Conservation (phyloP, 1,284 basidiomycete genomes). For the Leccinum olivaceoglutinosum region DNA sequence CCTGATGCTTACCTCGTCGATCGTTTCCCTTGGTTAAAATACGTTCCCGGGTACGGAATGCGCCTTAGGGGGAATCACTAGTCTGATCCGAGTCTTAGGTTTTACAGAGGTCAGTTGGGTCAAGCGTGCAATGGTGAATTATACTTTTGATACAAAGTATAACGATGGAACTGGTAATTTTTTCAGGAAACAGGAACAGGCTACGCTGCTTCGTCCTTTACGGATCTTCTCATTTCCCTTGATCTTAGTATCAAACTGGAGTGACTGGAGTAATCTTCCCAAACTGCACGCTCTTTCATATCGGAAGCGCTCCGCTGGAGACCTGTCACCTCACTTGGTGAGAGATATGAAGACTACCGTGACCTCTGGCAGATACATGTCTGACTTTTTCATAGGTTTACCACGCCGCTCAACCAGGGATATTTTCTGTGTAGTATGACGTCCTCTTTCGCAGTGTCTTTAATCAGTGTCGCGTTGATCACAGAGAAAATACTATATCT, state of each 20-base stretch:
- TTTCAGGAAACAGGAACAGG: conserved; percentile 24
- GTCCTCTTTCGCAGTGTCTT: neutral
- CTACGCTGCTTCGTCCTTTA: conserved; percentile 42
- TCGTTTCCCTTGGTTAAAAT: conserved; percentile 49
- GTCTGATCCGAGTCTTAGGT: conserved; percentile 42
- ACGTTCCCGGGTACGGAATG: conserved; percentile 21
- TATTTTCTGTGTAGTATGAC: conserved; percentile 45
- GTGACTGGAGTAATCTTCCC: conserved; percentile 46
- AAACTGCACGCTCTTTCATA: conserved; percentile 54
- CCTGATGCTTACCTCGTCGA: conserved; percentile 60
- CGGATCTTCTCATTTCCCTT: neutral
- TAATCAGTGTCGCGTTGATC: neutral
- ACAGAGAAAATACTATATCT: conserved; percentile 51
- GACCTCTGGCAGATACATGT: neutral
- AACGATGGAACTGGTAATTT: neutral
- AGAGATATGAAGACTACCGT: neutral
- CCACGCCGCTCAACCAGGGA: conserved; percentile 55
- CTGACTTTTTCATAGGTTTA: conserved; percentile 33
- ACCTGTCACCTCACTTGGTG: conserved; percentile 49
- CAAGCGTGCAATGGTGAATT: conserved; percentile 38
- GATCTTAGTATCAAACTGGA: conserved; percentile 37
- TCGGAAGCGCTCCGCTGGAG: conserved; percentile 61
- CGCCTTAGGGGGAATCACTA: conserved; percentile 36
- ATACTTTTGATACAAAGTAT: conserved; percentile 1
- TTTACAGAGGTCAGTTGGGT: conserved; percentile 52